A percentile compares a stretch with the other conserved stretches of the same genome.
Evolutionary conservation across 306 rosid species (phyloP).

Genomic region (Gynostemma pentaphyllum): DNA sequence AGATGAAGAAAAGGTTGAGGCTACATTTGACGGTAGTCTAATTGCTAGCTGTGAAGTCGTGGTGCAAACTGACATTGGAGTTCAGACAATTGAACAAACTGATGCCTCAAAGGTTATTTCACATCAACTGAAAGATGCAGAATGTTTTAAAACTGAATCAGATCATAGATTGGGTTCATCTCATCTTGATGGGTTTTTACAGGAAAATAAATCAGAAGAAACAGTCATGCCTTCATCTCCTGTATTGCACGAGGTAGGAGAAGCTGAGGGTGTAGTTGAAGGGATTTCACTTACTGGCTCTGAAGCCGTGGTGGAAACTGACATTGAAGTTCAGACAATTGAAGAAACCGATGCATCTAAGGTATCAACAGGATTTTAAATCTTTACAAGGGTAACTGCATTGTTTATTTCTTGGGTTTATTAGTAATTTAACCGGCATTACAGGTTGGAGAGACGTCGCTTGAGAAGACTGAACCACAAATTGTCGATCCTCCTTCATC

Average conservation of each 20-base stretch:
- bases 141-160: not conserved
- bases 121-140: not conserved
- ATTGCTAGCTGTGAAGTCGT: not conserved
- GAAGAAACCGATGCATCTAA: not conserved
- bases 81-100: not conserved
- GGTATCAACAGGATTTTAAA: not conserved
- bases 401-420: not conserved
- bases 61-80: not conserved
- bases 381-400: not conserved
- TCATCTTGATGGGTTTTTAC: not conserved
- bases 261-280: too few relatives aligned
- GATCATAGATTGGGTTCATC: not conserved
- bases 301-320: not conserved
- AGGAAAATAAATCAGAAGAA: not conserved
- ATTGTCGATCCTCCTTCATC: not conserved
- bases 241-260: not conserved
- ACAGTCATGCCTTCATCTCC: not conserved
- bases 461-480: not conserved
- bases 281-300: too few relatives aligned
- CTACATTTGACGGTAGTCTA: not conserved
- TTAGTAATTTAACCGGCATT: not conserved
- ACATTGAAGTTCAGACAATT: not conserved
- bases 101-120: not conserved
- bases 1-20: not conserved
- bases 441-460: constrained; percentile 5